Base-by-base conservation (phyloP, 2,329 filamentous ascomycete genomes). In the Clarireedia monteithiana region DNA sequence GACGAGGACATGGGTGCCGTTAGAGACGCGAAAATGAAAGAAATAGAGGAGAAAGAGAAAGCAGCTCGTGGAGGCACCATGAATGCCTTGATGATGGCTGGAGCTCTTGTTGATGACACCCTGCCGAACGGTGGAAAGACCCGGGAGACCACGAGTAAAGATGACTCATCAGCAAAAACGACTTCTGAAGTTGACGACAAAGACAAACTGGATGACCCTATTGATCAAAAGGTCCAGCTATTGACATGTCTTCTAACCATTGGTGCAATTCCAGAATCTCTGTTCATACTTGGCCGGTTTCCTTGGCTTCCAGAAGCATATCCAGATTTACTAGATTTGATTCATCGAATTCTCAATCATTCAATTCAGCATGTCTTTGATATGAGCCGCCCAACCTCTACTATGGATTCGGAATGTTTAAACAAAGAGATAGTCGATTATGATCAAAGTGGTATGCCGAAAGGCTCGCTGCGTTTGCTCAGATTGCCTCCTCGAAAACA, bases 241-340 rank as follows among this genome's bases (percentile, higher is more conserved):
- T 77, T 99, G 23, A 89, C 87, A 61, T 91, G 91, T 63, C 77
- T 99, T 15, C 79, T 99, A 2, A 88, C 88, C 4, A 94, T 96
- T 57, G 94, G 95, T 42, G 92, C 94, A 27, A 78, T 99, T 36
- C 94, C 94, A 0, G 94, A 99, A 72, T 85, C 94, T 1, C 77
- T 99, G 1, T 97, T 92, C 70, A 89, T 99, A 55, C 80, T 96
- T 6, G 92, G 92, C 36, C 86, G 88, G 53, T 96, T 96, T 65
- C 89, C 91, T 14, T 99, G 94, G 91, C 80, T 99, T 48, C 81
- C 90, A 10, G 91, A 96, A 57, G 82, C 85, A 4, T 92, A 89
- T 62, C 85, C 89, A 1, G 89, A 96, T 47, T 78, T 97, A 10
- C 81, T 89, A 2, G 84, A 88, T 34, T 85, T 85, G 54, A 81